Evolutionary conservation across 305 asterid species (phyloP), one percentile per base, ranked within the genome.

Genomic region (Fraxinus floribunda): DNA sequence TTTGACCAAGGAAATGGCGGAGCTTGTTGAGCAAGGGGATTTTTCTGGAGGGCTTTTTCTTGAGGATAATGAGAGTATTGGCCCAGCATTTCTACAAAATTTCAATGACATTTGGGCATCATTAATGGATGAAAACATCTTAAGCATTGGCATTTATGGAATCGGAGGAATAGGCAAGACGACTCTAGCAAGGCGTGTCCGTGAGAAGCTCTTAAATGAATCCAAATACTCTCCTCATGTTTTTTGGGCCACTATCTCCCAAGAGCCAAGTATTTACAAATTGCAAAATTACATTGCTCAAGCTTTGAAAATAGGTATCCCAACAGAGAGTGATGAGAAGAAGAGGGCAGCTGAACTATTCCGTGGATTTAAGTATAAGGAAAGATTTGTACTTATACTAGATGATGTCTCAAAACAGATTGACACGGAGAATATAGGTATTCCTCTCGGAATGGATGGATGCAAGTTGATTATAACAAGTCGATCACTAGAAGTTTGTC

Each of bases 101-200:
- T 2, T 77, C 66, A 46, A 30, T 30, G 26, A 82, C 36, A 73
- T 66, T 18, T 16, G 79, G 79, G 16, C 15, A 18, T 20, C 26
- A 22, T 41, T 82, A 60, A 60, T 60, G 70, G 70, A 60, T 18
- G 26, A 2, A 22, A 64, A 68, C 30, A 46, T 77, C 62, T 82
- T 64, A 30, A 72, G 70, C 10, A 38, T 78, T 78, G 80, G 77
- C 52, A 75, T 81, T 49, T 81, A 36, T 15, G 84, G 84, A 3
- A 36, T 75, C 49, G 81, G 81, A 1, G 80, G 84, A 13, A 81
- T 64, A 9, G 84, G 84, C 35, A 74, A 83, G 46, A 83, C 86
- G 0, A 78, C 83, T 38, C 75, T 83, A 29, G 86, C 76, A 3
- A 74, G 9, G 49, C 71, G 10, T 79, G 39, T 64, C 24, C 76